Evolutionary conservation across 192 early-diverging fungal genomes (phyloP), one percentile per base, ranked within the genome.

Genomic region (Linnemannia schmuckeri): DNA sequence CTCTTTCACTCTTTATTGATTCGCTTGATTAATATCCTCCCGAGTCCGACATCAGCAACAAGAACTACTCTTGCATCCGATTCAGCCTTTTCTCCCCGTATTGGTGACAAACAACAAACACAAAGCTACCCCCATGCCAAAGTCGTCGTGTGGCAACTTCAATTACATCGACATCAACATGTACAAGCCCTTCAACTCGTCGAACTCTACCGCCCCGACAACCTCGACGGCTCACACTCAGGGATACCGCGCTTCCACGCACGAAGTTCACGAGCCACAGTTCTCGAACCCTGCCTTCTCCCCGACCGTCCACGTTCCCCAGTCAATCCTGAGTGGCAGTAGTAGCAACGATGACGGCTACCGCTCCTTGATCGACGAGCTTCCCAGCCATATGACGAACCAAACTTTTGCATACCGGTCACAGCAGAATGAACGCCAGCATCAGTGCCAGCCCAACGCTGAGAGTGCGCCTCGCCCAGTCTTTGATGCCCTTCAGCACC

Each of bases 111-210:
- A 15, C 30, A 66, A 33, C 10, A 66, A 66, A 15, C 30, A 12
- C 30, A 4, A 9, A 4, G 33, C 13, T 33, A 33, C 61, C 20
- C 20, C 61, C 61, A 66, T 66, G 61, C 61, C 61, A 35, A 66
- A 66, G 30, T 66, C 61, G 61, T 9, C 61, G 10, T 30, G 61
- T 30, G 61, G 61, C 27, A 66, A 66, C 12, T 66, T 66, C 30
- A 66, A 66, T 30, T 66, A 66, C 61, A 15, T 66, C 30, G 30
- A 33, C 8, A 66, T 66, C 27, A 63, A 33, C 12, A 66, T 66
- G 61, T 66, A 66, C 61, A 66, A 35, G 61, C 61, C 61, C 13
- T 66, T 66, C 30, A 66, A 66, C 30, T 66, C 61, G 61, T 33
- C 61, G 27, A 33, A 0, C 12, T 4, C 27, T 30, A 66, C 61